These are phyloP conservation scores for Myriangium duriaei DNA, from an alignment of 2,329 filamentous ascomycete genomes.

Conservation along the genomic window DNA sequence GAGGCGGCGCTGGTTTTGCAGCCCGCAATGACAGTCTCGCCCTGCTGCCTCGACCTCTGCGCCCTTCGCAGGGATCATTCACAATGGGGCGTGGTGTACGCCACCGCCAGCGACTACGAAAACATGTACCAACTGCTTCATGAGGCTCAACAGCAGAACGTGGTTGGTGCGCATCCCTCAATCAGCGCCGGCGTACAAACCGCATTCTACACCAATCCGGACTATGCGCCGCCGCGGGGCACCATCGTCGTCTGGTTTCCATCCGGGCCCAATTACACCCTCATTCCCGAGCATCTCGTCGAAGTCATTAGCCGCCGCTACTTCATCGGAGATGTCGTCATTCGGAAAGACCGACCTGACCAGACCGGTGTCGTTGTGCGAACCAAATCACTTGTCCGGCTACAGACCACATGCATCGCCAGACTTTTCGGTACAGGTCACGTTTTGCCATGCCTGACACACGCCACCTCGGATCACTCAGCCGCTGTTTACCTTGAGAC, in stretches of 20 bases:
- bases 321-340: not conserved
- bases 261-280: not conserved
- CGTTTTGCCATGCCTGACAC: not conserved
- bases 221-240: not conserved
- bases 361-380: not conserved
- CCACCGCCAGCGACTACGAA: not conserved
- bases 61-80: not conserved
- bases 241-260: not conserved
- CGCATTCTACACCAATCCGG: not conserved
- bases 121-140: not conserved
- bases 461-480: not conserved
- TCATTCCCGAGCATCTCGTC: not conserved
- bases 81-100: not conserved
- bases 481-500: slow-evolving; percentile 4
- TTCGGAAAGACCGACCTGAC: not conserved
- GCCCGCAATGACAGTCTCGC: too few species aligned
- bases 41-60: too few species aligned
- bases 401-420: not conserved
- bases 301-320: not conserved
- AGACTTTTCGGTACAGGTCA: not conserved
- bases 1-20: too few species aligned
- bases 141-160: not conserved
- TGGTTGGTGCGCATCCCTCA: not conserved
- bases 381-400: not conserved
- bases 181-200: not conserved